Conservation (phyloP, 352 stramenopile genomes). For the Pythium apleroticum region DNA sequence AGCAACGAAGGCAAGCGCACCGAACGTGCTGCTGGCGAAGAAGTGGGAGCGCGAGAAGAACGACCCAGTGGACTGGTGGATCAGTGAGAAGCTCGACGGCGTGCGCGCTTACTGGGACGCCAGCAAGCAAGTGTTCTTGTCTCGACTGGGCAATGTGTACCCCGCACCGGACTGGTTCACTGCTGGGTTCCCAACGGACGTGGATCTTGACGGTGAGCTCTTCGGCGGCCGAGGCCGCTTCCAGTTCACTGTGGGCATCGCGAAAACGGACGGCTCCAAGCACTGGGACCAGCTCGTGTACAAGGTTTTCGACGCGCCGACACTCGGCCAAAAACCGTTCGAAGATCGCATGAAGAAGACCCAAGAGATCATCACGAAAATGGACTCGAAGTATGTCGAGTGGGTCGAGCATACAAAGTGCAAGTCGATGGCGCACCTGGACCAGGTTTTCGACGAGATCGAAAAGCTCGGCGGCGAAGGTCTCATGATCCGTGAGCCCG, state of each 20-base stretch:
- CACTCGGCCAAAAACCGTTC: slow-evolving; percentile 45
- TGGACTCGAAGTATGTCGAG: slow-evolving; percentile 44
- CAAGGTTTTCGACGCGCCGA: slow-evolving; percentile 68
- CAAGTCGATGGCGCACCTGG: slow-evolving; percentile 44
- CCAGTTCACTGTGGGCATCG: slow-evolving; percentile 64
- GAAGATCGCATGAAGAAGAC: slow-evolving; percentile 53
- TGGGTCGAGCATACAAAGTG: slow-evolving; percentile 67
- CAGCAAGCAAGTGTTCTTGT: slow-evolving; percentile 51
- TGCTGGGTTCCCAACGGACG: slow-evolving; percentile 44
- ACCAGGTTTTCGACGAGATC: slow-evolving; percentile 54
- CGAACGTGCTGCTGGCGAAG: slow-evolving; percentile 57
- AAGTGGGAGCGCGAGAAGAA: slow-evolving; percentile 72
- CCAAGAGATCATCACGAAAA: slow-evolving; percentile 27
- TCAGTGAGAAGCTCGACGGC: slow-evolving; percentile 79
- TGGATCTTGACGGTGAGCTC: slow-evolving; percentile 73
- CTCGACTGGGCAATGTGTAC: slow-evolving; percentile 63
- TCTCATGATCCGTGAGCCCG: slow-evolving; percentile 66
- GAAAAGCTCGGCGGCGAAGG: slow-evolving; percentile 65
- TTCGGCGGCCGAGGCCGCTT: slow-evolving; percentile 63
- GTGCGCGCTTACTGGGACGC: slow-evolving; percentile 68
- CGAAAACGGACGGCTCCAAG: slow-evolving; percentile 55
- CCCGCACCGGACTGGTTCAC: slow-evolving; percentile 63
- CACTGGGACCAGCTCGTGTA: slow-evolving; percentile 61
- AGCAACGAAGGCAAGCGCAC: slow-evolving; percentile 35
- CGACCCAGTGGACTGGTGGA: slow-evolving; percentile 59